Conservation (phyloP, 176 grass and related monocot genomes). For the Neostapfia colusana region DNA sequence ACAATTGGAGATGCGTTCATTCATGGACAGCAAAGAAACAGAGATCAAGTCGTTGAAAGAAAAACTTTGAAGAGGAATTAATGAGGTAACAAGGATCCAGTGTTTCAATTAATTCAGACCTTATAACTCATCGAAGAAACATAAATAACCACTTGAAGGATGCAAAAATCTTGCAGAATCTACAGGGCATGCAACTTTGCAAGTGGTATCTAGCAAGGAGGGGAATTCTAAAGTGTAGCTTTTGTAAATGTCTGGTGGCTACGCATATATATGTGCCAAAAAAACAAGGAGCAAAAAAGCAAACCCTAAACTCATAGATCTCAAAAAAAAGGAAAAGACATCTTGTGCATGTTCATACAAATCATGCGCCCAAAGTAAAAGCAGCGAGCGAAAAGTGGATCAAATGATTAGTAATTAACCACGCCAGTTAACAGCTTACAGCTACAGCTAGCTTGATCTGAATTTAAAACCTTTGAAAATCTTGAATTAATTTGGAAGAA, state of each 20-base stretch:
- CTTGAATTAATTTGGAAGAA: neutral
- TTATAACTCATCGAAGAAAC: slow-evolving; percentile 14
- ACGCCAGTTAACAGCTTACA: neutral
- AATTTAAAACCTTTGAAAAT: neutral
- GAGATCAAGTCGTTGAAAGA: neutral
- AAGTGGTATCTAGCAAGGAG: slow-evolving; percentile 38
- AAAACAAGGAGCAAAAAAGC: slow-evolving; percentile 44
- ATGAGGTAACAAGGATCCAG: neutral
- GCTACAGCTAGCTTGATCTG: neutral
- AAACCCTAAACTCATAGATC: slow-evolving; percentile 61
- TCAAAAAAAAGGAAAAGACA: slow-evolving; percentile 27
- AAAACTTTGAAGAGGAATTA: neutral
- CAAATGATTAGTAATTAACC: slow-evolving; percentile 40
- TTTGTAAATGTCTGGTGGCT: slow-evolving; percentile 30
- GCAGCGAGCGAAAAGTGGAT: slow-evolving; percentile 22
- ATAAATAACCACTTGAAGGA: slow-evolving; percentile 10
- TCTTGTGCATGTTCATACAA: slow-evolving; percentile 31
- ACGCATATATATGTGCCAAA: slow-evolving; percentile 38
- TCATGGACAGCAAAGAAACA: neutral
- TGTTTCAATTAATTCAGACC: slow-evolving; percentile 30
- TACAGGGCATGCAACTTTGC: slow-evolving; percentile 8
- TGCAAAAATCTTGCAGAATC: slow-evolving; percentile 38
- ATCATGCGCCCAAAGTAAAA: slow-evolving; percentile 49
- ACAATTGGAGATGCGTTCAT: neutral
- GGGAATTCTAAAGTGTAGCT: slow-evolving; percentile 22